Base-by-base conservation (phyloP, 2,329 filamentous ascomycete genomes). In the Pseudovirgaria hyperparasitica region DNA sequence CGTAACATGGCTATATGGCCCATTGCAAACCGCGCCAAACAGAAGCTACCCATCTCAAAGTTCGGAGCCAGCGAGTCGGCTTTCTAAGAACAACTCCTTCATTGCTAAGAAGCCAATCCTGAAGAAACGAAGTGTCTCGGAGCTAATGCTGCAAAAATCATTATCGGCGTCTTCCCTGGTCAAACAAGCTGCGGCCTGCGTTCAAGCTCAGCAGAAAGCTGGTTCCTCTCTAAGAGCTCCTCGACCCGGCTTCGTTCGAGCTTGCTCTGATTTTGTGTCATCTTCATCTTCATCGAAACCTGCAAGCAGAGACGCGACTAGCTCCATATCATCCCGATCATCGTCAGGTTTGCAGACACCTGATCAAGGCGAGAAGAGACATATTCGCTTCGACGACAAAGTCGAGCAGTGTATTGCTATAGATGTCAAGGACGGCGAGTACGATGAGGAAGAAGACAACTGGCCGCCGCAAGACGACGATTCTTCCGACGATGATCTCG, bases 1-100 rank as follows among this genome's bases (percentile, higher is more conserved):
- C 54, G 85, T 94, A 17, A 94, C 87, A 23, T 98, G 87, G 90
- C 65, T 98, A 1, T 98, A 96, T 46, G 90, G 90, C 0, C 90
- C 90, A 9, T 57, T 94, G 25, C 87, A 93, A 50, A 78, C 77
- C 1, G 76, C 77, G 13, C 62, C 65, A 4, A 69, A 64, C 29
- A 70, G 65, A 34, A 62, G 42, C 45, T 60, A 71, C 31, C 54
- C 54, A 9, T 52, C 62, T 27, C 52, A 58, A 26, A 48, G 51
- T 20, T 63, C 63, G 9, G 65, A 69, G 23, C 59, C 64, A 13
- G 57, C 57, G 14, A 71, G 65, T 38, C 59, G 59, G 9, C 47
- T 76, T 5, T 74, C 70, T 9, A 72, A 71, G 28, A 68, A 62
- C 20, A 70, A 65, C 38, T 85, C 82, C 0, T 78, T 84, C 36